These are phyloP conservation scores for Pythium phragmitis DNA, from an alignment of 352 stramenopile genomes.

Conservation along the genomic window DNA sequence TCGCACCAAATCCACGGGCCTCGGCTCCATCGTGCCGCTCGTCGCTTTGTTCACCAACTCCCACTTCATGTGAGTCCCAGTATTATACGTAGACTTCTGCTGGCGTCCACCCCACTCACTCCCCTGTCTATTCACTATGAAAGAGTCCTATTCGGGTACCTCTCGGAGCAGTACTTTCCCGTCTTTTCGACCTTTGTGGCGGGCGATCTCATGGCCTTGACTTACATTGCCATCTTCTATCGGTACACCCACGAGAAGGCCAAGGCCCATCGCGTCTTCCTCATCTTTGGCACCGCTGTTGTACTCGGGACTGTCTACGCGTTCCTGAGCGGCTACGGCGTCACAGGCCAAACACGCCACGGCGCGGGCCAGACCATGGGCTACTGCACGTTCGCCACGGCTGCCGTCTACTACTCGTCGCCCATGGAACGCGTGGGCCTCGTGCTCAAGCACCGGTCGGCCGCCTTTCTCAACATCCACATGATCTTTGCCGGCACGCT, in stretches of 20 bases:
- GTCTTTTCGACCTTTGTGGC: slow-evolving; percentile 45
- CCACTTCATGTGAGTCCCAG: no score
- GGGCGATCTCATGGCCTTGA: slow-evolving; percentile 36
- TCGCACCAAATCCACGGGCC: slow-evolving; percentile 36
- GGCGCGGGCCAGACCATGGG: slow-evolving; percentile 24
- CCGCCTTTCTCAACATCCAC: slow-evolving; percentile 51
- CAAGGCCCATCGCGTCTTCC: slow-evolving; percentile 39
- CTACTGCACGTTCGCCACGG: slow-evolving; percentile 41
- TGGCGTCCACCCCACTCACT: not conserved
- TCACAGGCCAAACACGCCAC: slow-evolving; percentile 34
- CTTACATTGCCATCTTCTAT: slow-evolving; percentile 52
- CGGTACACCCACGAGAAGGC: slow-evolving; percentile 38
- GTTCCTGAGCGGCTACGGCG: slow-evolving; percentile 33
- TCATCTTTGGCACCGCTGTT: slow-evolving; percentile 18
- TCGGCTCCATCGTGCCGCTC: slow-evolving; percentile 28
- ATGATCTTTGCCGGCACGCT: slow-evolving; percentile 42
- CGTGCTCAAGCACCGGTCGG: slow-evolving; percentile 48
- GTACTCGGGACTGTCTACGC: slow-evolving; percentile 37
- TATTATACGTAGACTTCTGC: not conserved
- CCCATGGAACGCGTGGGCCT: slow-evolving; percentile 50
- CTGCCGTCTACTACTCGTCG: slow-evolving; percentile 50
- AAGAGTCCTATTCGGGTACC: slow-evolving; percentile 43
- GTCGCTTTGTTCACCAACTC: no score
- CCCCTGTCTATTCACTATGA: no score
- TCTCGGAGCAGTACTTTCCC: slow-evolving; percentile 43